Base-by-base conservation (phyloP, 1,284 basidiomycete species). In the Singerocomus rubriflavus region DNA sequence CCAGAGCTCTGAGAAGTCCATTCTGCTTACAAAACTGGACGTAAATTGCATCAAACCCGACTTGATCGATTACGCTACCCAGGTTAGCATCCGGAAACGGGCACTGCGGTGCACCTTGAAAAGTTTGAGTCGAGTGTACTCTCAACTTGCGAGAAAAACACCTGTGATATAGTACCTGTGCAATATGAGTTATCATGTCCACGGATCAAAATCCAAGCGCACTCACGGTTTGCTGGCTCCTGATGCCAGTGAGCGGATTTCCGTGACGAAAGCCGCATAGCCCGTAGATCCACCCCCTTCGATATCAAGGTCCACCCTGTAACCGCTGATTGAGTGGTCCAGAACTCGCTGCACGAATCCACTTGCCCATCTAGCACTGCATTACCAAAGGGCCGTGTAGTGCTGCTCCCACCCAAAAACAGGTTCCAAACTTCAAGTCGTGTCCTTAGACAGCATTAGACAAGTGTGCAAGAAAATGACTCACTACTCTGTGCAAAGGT, bases 291-390 rank as follows among this genome's bases (percentile, higher is more conserved):
- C 67, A 12, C 84, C 85, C 17, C 80, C 78, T 65, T 87, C 85
- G 48, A 87, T 80, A 59, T 86, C 84, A 16, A 87, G 65, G 59
- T 87, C 84, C 48, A 86, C 68, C 32, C 81, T 84, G 44, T 10
- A 30, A 14, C 16, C 32, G 7, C 35, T 11, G 14, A 26, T 33
- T 53, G 38, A 53, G 38, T n/a, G 30, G 14, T 12, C 38, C 26
- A 32, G 14, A 1, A 5, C 9, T 16, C 41, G 40, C 27, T 36
- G 17, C 26, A 16, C 46, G 6, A 30, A 29, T 14, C 6, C 26
- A 40, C 73, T 39, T 57, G 82, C 81, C 84, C 84, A 58, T 87
- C 85, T 6, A 87, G 73, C 4, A 84, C 77, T 11, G 82, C 83
- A 35, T 62, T 64, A 14, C 84, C 84, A 56, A 86, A 85, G 0